Percentiles rank a stretch among this genome's conserved stretches.
Conservation (phyloP, 192 early-diverging fungal genomes). For the Coemansia sp. region DNA sequence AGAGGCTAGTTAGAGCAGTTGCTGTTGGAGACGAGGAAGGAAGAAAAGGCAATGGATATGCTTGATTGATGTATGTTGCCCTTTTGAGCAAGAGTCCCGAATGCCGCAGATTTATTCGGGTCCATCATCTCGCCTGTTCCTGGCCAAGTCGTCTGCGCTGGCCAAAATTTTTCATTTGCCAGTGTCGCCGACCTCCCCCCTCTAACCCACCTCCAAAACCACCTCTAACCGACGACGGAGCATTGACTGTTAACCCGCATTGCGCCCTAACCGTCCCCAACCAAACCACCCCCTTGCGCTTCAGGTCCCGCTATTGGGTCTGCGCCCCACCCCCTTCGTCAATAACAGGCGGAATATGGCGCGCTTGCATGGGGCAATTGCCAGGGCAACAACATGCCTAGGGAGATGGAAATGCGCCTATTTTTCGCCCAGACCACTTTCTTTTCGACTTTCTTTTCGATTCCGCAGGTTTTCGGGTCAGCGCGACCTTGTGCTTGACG, state of each 20-base stretch:
- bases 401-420: not conserved
- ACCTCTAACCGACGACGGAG: no score
- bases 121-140: slow-evolving; percentile 13
- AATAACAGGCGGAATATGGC: not conserved
- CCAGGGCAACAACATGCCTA: not conserved
- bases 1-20: slow-evolving; percentile 1
- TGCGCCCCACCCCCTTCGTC: not conserved
- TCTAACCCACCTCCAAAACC: no score
- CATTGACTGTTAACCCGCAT: not conserved
- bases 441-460: no score
- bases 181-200: not conserved
- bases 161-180: slow-evolving; percentile 15
- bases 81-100: slow-evolving; percentile 44
- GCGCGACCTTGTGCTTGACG: not conserved
- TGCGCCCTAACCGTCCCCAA: slow-evolving; percentile 3
- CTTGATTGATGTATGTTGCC: slow-evolving; percentile 19
- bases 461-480: not conserved
- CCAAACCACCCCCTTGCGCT: not conserved
- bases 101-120: slow-evolving; percentile 46
- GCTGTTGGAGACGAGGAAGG: slow-evolving; percentile 4
- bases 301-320: slow-evolving; percentile 5
- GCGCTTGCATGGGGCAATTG: not conserved
- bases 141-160: slow-evolving; percentile 3
- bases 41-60: slow-evolving; percentile 1
- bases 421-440: not conserved